Conservation (phyloP, 768 basidiomycete species). For the Hirschioporus abietinus region DNA sequence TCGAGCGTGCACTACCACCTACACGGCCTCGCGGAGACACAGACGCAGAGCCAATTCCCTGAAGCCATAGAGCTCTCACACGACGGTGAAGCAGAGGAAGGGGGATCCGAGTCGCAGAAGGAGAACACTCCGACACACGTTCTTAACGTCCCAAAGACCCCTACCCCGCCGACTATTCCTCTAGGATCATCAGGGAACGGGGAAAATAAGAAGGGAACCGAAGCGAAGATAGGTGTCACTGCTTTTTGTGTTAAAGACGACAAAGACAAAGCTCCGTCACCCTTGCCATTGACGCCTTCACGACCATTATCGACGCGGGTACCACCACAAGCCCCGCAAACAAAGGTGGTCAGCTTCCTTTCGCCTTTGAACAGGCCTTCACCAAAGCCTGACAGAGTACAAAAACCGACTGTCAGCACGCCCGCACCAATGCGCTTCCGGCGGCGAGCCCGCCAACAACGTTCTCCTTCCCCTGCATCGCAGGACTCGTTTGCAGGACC, state of each 20-base stretch:
- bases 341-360: slow-evolving; percentile 5
- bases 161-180: not conserved
- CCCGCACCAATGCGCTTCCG: slow-evolving; percentile 20
- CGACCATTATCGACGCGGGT: slow-evolving; percentile 1
- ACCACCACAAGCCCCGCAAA: not conserved
- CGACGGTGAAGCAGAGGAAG: slow-evolving; percentile 26
- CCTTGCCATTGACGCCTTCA: not conserved
- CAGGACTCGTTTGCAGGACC: slow-evolving; percentile 62
- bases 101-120: slow-evolving; percentile 38
- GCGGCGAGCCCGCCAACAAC: slow-evolving; percentile 18
- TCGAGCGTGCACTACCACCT: slow-evolving; percentile 46
- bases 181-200: not conserved
- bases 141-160: not conserved
- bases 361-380: not conserved
- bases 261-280: not conserved
- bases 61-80: slow-evolving; percentile 3
- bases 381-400: not conserved
- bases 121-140: slow-evolving; percentile 35
- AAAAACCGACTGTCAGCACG: slow-evolving; percentile 6
- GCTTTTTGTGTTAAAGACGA: not conserved
- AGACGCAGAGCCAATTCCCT: slow-evolving; percentile 41
- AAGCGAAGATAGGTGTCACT: not conserved
- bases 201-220: not conserved
- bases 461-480: slow-evolving; percentile 38
- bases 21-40: slow-evolving; percentile 50